Base-by-base conservation (phyloP, 2,329 filamentous ascomycete genomes). In the Laburnicola sp. region DNA sequence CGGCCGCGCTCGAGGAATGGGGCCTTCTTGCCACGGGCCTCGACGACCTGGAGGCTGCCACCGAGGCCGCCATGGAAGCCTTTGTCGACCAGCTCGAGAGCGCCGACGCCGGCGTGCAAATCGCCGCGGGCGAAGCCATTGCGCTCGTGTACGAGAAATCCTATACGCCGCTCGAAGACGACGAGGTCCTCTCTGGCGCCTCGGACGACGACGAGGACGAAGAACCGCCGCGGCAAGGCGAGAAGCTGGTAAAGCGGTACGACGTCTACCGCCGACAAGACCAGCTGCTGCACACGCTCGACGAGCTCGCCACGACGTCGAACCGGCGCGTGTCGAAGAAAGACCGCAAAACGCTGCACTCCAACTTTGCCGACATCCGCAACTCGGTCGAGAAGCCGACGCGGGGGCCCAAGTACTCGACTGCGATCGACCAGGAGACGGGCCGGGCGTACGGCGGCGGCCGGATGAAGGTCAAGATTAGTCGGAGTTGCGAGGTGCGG, bases 41-140 rank as follows among this genome's bases (percentile, higher is more conserved):
- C 5, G 86, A 91, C 3, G 88, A 93, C 62, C 78, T 91, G 37
- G 84, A 89, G 59, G 81, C 82, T 11, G 80, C 85, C 53, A 89
- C 87, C 28, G 86, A 90, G 57, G 75, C 83, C 26, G 87, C 89
- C 11, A 82, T 94, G 62, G 88, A 94, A 47, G 86, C 87, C 2
- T 91, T 96, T 61, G 85, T 89, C 36, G 91, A 96, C 41, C 91
- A 96, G 72, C 86, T 96, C 16, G 86, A 92, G 53, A 91, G 88
- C 68, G 80, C 80, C 28, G 86, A 91, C 51, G 77, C 85, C 0
- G 77, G 82, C 6, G 88, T 96, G 1, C 89, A 94, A 64, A 84
- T 90, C 39, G 84, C 87, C 3, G 87, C 90, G 0, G 90, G 87
- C 3, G 83, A 87, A 65, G 89, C 89, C 69, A 91, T 96, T 52